Conservation (phyloP, 1,284 basidiomycete species). For the Psilocybe mexicana region DNA sequence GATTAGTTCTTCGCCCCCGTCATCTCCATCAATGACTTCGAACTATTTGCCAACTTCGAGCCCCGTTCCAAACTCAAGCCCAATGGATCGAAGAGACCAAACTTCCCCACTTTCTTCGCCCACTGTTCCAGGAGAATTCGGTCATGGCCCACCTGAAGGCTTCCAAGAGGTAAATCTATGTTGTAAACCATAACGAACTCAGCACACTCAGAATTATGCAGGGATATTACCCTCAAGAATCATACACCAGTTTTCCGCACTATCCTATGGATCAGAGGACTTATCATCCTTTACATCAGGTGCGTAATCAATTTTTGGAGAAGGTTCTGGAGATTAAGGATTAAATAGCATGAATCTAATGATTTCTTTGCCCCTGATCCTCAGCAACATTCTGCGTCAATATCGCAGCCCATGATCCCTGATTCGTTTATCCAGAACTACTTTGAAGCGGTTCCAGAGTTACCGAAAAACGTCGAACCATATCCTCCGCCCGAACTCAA, state of each 20-base stretch:
- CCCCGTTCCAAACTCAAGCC: conserved; percentile 21
- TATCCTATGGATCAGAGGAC: conserved; percentile 12
- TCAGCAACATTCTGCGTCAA: conserved; percentile 4
- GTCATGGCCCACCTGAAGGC: not conserved
- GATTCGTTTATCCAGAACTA: conserved; percentile 7
- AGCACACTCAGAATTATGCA: conserved; percentile 10
- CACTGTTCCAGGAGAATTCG: conserved; percentile 8
- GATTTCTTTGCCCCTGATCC: conserved; percentile 9
- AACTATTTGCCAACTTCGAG: conserved; percentile 45
- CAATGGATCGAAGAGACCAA: conserved; percentile 12
- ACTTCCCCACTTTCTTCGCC: conserved; percentile 23
- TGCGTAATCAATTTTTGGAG: conserved; percentile 1
- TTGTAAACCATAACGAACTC: not conserved
- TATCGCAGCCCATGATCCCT: conserved; percentile 1
- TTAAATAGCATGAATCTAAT: conserved; percentile 1
- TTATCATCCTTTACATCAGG: conserved; percentile 11
- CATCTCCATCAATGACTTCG: conserved; percentile 34
- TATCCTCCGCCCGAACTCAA: conserved; percentile 6
- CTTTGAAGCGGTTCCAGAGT: conserved; percentile 2
- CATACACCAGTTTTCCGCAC: conserved; percentile 13
- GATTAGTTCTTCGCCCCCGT: conserved; percentile 28
- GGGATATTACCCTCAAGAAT: conserved; percentile 15
- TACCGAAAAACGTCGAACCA: conserved; percentile 5
- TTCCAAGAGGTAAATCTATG: conserved; percentile 12
- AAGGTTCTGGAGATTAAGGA: not conserved